A percentile compares a stretch with the other conserved stretches of the same genome.
Conservation (phyloP, 1,284 basidiomycete genomes). For the Fomitopsis pinicola region DNA sequence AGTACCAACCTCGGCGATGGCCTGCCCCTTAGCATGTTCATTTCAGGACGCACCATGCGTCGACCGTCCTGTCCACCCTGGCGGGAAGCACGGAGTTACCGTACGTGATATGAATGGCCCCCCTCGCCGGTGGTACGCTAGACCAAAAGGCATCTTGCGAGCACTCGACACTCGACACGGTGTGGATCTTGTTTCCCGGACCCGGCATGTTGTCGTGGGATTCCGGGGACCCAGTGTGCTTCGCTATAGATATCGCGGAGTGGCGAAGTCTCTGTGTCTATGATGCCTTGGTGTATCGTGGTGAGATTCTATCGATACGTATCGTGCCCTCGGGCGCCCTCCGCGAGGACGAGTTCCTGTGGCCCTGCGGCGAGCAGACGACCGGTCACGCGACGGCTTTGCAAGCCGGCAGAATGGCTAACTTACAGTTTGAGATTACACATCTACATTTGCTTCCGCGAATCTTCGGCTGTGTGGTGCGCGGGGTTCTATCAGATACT, state of each 20-base stretch:
- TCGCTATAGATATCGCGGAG: constrained; percentile 2
- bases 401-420: background rate
- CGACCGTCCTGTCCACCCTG: background rate
- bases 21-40: background rate
- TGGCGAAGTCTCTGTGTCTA: background rate
- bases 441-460: constrained; percentile 8
- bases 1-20: background rate
- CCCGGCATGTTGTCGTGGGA: constrained; percentile 1
- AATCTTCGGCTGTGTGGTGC: constrained; percentile 4
- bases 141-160: constrained; percentile 5
- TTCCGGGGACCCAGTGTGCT: background rate
- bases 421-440: constrained; percentile 3
- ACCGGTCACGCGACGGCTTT: background rate
- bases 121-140: constrained; percentile 4
- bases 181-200: constrained; percentile 1
- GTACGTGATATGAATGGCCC: constrained; percentile 1
- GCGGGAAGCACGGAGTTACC: constrained; percentile 2
- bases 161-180: constrained; percentile 7
- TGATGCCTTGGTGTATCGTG: background rate
- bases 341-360: background rate
- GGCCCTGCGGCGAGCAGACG: background rate
- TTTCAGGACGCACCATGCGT: background rate
- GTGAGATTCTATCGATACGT: constrained; percentile 1
- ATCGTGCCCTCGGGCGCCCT: background rate
- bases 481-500: constrained; percentile 8